Evolutionary conservation across 805 yeast species (phyloP), one percentile per base, ranked within the genome.

Genomic region (Scheffersomyces ergatensis): DNA sequence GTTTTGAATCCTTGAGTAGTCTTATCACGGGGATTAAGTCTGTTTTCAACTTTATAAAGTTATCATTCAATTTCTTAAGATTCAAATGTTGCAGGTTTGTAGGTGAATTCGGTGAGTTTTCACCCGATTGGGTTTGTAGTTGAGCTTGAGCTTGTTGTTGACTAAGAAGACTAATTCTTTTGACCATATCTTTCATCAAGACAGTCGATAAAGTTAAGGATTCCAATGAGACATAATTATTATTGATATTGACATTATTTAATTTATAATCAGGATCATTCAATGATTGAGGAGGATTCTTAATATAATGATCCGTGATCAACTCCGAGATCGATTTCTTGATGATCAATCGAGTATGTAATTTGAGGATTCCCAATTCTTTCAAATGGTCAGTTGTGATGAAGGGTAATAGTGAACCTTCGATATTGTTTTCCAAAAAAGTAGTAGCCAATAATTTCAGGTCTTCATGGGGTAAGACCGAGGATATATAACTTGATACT

Each of bases 331-430:
- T 75, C 21, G 78, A 74, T 37, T 74, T 70, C 56, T 87, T 80
- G 32, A 89, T 63, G 30, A 60, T 57, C 3, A 90, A 67, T 20
- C 96, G 70, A 15, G 76, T 74, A 23, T 75, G 73, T 24, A 85
- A 56, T 25, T 70, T 65, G 5, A 45, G 41, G 1, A 85, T 72
- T 2, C 90, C 95, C 54, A 92, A 64, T 39, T 89, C 96, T 45
- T 72, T 68, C 33, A 90, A 75, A 55, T 89, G 93, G 7, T 76
- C 78, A 11, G 85, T 77, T 24, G 80, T 78, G 37, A 90, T 66
- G 45, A 78, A 82, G 2, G 87, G 80, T 38, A 92, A 64, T 3
- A 85, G 72, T 23, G 84, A 77, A 1, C 96, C 96, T 3, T 83
- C 80, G 37, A 87, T 77, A 49, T 81, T 81, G 60, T 87, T 77